Conservation (phyloP, 2,329 filamentous ascomycete genomes). For the Nemania abortiva region DNA sequence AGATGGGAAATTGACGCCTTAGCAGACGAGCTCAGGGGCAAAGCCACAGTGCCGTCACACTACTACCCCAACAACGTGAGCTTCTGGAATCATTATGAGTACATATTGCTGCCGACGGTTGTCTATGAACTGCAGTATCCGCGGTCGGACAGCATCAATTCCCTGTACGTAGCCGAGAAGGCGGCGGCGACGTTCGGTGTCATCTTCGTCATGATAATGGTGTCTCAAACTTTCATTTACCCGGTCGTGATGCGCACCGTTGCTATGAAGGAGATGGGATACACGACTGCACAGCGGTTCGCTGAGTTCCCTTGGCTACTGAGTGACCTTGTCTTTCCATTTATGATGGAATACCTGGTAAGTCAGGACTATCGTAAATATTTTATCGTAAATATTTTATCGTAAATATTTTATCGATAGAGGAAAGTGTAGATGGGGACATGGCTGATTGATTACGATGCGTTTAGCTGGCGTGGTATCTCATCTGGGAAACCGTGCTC, state of each 20-base stretch:
- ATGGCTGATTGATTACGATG: neutral
- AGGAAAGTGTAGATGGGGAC: neutral
- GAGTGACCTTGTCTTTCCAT: slow-evolving; percentile 80
- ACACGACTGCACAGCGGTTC: slow-evolving; percentile 71
- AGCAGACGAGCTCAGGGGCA: slow-evolving; percentile 73
- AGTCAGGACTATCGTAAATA: slow-evolving; percentile 31
- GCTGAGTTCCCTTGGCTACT: slow-evolving; percentile 79
- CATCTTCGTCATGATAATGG: slow-evolving; percentile 82
- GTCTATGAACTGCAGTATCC: slow-evolving; percentile 86
- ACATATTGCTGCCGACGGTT: slow-evolving; percentile 79
- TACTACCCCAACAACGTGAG: slow-evolving; percentile 79
- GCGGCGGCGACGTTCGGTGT: slow-evolving; percentile 76
- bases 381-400: no score
- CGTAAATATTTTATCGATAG: no score
- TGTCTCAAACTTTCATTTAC: slow-evolving; percentile 81
- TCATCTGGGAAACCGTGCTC: slow-evolving; percentile 82
- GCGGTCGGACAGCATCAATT: slow-evolving; percentile 74
- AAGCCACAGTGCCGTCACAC: slow-evolving; percentile 62
- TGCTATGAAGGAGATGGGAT: slow-evolving; percentile 73
- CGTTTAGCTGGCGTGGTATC: slow-evolving; percentile 75
- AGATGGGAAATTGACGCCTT: slow-evolving; percentile 72
- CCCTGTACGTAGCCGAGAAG: slow-evolving; percentile 82
- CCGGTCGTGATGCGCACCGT: slow-evolving; percentile 77
- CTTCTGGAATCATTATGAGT: slow-evolving; percentile 74
- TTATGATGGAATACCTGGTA: slow-evolving; percentile 80